These are phyloP conservation scores for Fusarium nanum DNA, from an alignment of 2,329 filamentous ascomycete species.

Conservation along the genomic window DNA sequence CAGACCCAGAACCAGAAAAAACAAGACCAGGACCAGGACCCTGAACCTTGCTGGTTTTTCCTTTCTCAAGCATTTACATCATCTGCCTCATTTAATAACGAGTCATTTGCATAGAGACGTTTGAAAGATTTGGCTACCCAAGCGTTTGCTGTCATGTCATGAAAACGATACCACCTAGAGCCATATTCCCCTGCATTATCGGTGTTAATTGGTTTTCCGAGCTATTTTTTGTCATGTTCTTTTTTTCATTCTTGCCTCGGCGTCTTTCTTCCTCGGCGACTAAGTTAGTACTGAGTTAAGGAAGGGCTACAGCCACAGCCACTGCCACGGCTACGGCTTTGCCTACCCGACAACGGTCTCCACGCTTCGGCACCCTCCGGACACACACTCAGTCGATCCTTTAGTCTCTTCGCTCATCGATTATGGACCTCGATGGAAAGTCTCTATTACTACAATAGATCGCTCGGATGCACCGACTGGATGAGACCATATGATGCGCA, in stretches of 20 bases:
- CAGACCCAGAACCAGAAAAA: conserved; percentile 8
- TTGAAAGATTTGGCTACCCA: conserved; percentile 45
- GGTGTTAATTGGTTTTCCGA: conserved; percentile 44
- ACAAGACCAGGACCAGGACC: not conserved
- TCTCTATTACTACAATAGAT: not conserved
- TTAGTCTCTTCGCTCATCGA: conserved; percentile 17
- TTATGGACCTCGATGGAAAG: conserved; percentile 4
- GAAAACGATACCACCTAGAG: conserved; percentile 48
- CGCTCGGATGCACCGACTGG: not conserved
- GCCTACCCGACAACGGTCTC: conserved; percentile 14
- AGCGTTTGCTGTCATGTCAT: conserved; percentile 40
- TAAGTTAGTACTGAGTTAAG: not conserved
- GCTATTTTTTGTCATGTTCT: conserved; percentile 14
- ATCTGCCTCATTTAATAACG: conserved; percentile 39
- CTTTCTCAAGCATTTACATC: conserved; percentile 28
- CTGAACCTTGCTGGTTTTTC: conserved; percentile 17
- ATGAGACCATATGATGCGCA: not conserved
- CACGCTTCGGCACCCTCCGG: conserved; percentile 25
- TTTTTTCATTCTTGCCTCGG: conserved; percentile 18
- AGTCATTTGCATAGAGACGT: conserved; percentile 47
- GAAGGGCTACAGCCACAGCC: not conserved
- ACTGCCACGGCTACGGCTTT: conserved; percentile 5
- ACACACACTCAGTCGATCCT: conserved; percentile 18
- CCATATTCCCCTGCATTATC: conserved; percentile 46
- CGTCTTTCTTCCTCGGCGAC: not conserved